phyloP scores from a whole-genome alignment of 345 rosid genomes.

The Hibiscus tridactylites region DNA sequence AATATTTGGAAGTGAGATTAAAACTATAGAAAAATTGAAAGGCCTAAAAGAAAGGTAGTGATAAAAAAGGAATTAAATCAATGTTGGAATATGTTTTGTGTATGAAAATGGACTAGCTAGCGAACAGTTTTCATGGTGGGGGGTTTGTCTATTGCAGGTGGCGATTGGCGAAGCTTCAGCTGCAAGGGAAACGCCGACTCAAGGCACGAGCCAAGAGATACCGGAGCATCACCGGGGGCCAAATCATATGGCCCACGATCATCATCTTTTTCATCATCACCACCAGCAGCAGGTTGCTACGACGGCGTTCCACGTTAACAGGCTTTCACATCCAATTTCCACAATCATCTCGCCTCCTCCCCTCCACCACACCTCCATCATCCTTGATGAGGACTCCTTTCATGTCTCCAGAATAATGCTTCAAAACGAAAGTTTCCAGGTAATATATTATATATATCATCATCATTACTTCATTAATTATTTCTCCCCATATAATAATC shows the following conservation, averaged over 20 bases:
- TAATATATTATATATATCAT: slow-evolving; percentile 12
- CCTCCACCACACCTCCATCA: slow-evolving; percentile 73
- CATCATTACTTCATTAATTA: not conserved
- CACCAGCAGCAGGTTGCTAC: slow-evolving; percentile 27
- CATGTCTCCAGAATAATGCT: slow-evolving; percentile 74
- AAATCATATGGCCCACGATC: slow-evolving; percentile 48
- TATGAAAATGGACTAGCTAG: slow-evolving; percentile 17
- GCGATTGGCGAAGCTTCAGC: slow-evolving; percentile 53
- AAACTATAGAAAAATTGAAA: too few species aligned
- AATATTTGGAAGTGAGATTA: too few species aligned
- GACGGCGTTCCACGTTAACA: slow-evolving; percentile 70
- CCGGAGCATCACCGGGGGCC: slow-evolving; percentile 33
- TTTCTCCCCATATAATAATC: not conserved
- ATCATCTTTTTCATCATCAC: slow-evolving; percentile 35
- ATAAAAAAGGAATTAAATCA: not conserved
- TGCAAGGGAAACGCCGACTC: slow-evolving; percentile 38
- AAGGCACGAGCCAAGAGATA: not conserved
- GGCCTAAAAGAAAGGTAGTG: too few species aligned
- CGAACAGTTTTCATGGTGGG: not conserved
- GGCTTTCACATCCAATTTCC: slow-evolving; percentile 79
- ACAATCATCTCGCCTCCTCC: slow-evolving; percentile 68
- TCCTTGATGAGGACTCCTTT: slow-evolving; percentile 63
- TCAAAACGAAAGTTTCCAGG: slow-evolving; percentile 76
- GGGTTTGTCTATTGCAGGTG: slow-evolving; percentile 36
- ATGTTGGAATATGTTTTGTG: not conserved